A percentile compares a stretch with the other conserved stretches of the same genome.
These are phyloP conservation scores for Persicaria maculosa DNA, from an alignment of 148 eudicot genomes.

Conservation along the genomic window DNA sequence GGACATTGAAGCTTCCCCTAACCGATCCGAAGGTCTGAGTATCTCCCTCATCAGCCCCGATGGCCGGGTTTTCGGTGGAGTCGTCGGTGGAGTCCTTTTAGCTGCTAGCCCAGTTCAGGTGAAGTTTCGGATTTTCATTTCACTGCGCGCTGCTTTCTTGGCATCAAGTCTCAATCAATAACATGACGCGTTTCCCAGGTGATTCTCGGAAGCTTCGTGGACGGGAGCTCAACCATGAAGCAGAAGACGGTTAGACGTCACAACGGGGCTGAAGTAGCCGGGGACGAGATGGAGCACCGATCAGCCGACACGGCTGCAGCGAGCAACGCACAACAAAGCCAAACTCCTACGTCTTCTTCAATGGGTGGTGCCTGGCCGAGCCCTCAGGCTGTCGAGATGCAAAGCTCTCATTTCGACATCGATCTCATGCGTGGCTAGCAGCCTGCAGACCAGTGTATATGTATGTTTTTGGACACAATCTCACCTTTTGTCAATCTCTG, in stretches of 20 bases:
- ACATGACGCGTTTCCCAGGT: not conserved
- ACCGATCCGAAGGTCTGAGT: slow-evolving; percentile 80
- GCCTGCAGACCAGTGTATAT: not conserved
- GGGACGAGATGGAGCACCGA: not conserved
- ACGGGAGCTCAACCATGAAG: not conserved
- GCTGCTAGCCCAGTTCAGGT: slow-evolving; percentile 88
- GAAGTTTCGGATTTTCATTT: slow-evolving; percentile 11
- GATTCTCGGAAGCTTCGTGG: slow-evolving; percentile 7
- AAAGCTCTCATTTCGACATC: slow-evolving; percentile 5
- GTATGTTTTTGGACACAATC: not conserved
- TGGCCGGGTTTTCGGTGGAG: slow-evolving; percentile 87
- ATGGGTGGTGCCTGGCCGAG: slow-evolving; percentile 5
- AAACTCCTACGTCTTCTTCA: not conserved
- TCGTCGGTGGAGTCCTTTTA: slow-evolving; percentile 62
- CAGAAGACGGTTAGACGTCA: not conserved
- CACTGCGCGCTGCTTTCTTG: not conserved
- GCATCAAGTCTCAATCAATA: not conserved
- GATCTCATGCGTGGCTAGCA: slow-evolving; percentile 1
- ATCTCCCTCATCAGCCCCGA: slow-evolving; percentile 73
- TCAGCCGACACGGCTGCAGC: not conserved
- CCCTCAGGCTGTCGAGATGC: slow-evolving; percentile 2
- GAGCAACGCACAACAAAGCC: not conserved
- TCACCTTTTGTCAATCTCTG: not conserved
- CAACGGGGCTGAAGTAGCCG: not conserved
- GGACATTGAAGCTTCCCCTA: slow-evolving; percentile 57